A percentile compares a stretch with the other conserved stretches of the same genome.
These are phyloP conservation scores for Monsonia emarginata DNA, from an alignment of 441 rosid species.

Conservation along the genomic window DNA sequence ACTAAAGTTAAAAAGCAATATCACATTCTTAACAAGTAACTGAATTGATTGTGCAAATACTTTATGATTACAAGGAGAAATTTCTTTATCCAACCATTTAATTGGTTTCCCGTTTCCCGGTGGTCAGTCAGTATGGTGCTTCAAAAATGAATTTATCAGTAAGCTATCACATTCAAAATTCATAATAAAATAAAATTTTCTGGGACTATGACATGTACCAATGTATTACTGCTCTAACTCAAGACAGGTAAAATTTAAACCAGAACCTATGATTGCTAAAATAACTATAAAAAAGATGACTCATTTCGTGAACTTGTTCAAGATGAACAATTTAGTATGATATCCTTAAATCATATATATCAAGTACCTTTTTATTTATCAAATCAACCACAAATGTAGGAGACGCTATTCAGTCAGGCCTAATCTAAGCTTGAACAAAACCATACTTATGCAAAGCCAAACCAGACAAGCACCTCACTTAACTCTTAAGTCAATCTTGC, in stretches of 20 bases:
- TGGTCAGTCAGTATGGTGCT: no score
- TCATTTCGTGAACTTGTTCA: background rate
- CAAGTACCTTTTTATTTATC: background rate
- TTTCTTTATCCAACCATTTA: no score
- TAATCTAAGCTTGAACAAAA: background rate
- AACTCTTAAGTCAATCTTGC: background rate
- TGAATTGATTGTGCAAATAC: no score
- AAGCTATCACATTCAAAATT: no score
- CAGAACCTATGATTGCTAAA: background rate
- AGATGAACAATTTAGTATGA: background rate
- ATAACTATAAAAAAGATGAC: no score
- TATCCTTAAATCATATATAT: background rate
- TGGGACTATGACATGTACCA: background rate
- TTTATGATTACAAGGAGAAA: no score
- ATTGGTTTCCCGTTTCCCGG: no score
- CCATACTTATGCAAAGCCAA: background rate
- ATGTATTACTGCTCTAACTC: background rate
- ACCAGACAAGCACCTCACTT: background rate
- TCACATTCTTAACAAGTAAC: no score
- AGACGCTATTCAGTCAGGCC: background rate
- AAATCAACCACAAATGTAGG: background rate
- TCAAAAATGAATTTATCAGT: no score
- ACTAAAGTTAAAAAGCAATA: no score
- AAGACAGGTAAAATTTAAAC: background rate
- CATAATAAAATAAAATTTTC: no score